Evolutionary conservation across 768 basidiomycete species (phyloP).

Genomic region (Boletus speciosus): DNA sequence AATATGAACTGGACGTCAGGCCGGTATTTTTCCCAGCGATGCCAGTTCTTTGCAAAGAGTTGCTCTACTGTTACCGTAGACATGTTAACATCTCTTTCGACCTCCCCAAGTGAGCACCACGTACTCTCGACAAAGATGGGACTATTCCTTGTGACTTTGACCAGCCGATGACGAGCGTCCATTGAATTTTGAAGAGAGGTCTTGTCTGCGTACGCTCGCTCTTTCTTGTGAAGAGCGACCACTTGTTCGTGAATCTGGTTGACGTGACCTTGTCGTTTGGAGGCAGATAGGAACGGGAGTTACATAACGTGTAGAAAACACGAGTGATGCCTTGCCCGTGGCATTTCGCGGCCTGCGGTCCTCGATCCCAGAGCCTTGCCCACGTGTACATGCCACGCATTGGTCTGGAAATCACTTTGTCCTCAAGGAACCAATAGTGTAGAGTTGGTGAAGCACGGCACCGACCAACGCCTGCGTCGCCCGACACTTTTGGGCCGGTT

Average conservation of each 20-base stretch:
- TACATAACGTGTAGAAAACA: neutral
- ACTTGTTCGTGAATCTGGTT: neutral
- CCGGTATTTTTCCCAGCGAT: slow-evolving; percentile 7
- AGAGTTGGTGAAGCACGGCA: neutral
- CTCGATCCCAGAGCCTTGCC: neutral
- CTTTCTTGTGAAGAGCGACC: neutral
- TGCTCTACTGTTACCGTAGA: slow-evolving; percentile 3
- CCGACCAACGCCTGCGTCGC: neutral
- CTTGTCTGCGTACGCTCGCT: neutral
- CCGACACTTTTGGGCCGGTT: neutral
- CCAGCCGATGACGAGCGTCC: slow-evolving; percentile 4
- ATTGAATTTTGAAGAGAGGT: neutral
- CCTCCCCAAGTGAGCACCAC: neutral
- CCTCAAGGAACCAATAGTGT: too few species aligned
- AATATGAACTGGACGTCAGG: slow-evolving; percentile 14
- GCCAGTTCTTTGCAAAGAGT: slow-evolving; percentile 7
- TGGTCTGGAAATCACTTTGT: neutral
- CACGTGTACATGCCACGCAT: neutral
- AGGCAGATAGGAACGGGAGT: neutral
- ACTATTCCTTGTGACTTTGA: slow-evolving; percentile 4
- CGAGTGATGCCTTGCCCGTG: neutral
- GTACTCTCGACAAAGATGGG: slow-evolving; percentile 9
- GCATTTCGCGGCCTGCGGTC: neutral
- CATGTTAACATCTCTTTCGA: neutral
- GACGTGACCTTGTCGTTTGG: neutral